Evolutionary conservation across 176 grass and related monocot genomes (phyloP).

Genomic region (Lolium rigidum): DNA sequence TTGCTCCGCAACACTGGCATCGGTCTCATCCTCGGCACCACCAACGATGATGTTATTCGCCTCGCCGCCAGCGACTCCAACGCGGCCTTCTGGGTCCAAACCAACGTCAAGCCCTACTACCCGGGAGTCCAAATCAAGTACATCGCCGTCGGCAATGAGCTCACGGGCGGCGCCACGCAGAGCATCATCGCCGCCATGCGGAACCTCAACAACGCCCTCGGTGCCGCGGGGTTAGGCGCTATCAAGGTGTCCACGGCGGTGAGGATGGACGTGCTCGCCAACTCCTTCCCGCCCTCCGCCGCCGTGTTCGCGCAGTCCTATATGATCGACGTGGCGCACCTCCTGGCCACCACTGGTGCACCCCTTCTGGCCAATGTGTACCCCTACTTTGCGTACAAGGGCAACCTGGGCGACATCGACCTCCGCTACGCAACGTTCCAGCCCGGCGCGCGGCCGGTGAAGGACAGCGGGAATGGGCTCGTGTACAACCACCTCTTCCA

Average conservation of each 20-base stretch:
- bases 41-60: constrained; percentile 41
- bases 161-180: background rate
- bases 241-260: background rate
- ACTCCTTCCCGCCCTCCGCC: background rate
- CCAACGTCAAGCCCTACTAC: constrained; percentile 42
- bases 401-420: background rate
- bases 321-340: background rate
- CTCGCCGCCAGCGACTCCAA: constrained; percentile 34
- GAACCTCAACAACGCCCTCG: background rate
- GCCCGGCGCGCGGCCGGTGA: background rate
- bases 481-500: background rate
- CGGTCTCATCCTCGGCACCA: constrained; percentile 43
- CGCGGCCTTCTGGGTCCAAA: constrained; percentile 40
- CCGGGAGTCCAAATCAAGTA: constrained; percentile 43
- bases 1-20: constrained; percentile 50
- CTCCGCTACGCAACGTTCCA: background rate
- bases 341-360: background rate
- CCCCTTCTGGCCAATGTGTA: background rate
- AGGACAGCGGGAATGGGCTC: background rate
- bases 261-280: background rate
- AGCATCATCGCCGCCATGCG: background rate
- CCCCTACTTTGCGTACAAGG: background rate
- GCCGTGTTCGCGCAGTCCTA: background rate
- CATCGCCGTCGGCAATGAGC: constrained; percentile 73
- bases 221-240: background rate